These are phyloP conservation scores for Calonectria pauciramosa DNA, from an alignment of 2,329 filamentous ascomycete genomes.

Conservation along the genomic window DNA sequence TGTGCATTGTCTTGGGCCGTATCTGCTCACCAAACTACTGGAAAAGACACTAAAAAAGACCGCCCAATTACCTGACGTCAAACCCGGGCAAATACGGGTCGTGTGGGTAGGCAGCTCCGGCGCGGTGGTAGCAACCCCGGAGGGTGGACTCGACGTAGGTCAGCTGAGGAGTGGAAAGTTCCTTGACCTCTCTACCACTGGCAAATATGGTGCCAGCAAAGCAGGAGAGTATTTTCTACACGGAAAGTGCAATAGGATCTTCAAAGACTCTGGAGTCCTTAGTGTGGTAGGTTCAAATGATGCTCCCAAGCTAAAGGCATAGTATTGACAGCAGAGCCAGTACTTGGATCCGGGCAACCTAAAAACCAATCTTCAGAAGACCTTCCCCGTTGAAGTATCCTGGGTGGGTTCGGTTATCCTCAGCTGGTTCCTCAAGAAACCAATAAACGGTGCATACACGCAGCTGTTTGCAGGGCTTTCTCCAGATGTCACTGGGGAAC, in stretches of 20 bases:
- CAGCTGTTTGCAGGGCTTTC: conserved; percentile 22
- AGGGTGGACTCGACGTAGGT: conserved; percentile 15
- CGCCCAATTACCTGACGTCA: neutral
- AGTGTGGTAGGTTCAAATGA: conserved; percentile 7
- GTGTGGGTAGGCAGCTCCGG: conserved; percentile 18
- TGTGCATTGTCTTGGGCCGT: conserved; percentile 15
- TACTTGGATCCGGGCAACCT: conserved; percentile 19
- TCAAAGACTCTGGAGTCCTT: conserved; percentile 1
- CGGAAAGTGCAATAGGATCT: conserved; percentile 13
- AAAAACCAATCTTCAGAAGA: conserved; percentile 13
- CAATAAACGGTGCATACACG: conserved; percentile 19
- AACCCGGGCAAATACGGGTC: neutral
- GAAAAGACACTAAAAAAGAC: conserved; percentile 1
- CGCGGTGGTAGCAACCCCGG: neutral
- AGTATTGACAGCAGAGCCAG: neutral
- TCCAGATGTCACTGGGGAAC: neutral
- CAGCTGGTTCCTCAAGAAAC: conserved; percentile 5
- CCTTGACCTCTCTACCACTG: neutral
- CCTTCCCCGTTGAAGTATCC: conserved; percentile 11
- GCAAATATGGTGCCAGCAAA: conserved; percentile 16
- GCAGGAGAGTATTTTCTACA: conserved; percentile 18
- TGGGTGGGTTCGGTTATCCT: neutral
- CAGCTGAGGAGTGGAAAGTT: conserved; percentile 6
- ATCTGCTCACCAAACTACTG: conserved; percentile 3
- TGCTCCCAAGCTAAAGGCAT: neutral